phyloP scores from a whole-genome alignment of 148 eudicot genomes.

The Dysphania ambrosioides region DNA sequence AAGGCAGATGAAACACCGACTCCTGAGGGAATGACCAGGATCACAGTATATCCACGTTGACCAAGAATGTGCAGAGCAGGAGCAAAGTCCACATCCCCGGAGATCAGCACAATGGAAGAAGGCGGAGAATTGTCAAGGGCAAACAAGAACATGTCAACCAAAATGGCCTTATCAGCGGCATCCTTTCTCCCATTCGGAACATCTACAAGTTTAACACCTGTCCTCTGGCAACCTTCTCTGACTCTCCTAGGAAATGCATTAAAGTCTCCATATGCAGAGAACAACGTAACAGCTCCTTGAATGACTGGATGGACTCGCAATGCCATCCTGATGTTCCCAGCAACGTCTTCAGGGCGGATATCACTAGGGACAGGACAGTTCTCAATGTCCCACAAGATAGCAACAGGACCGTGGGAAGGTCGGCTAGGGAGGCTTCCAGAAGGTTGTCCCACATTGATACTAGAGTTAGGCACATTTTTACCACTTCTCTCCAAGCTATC shows the following conservation, averaged over 20 bases:
- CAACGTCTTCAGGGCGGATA: conserved; percentile 88
- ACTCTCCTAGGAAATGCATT: conserved; percentile 84
- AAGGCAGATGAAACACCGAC: conserved; percentile 87
- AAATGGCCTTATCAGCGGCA: conserved; percentile 97
- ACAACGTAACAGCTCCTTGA: conserved; percentile 71
- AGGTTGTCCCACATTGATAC: conserved; percentile 31
- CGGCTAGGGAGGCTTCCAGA: conserved; percentile 31
- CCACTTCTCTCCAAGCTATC: conserved; percentile 39
- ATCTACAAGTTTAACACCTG: conserved; percentile 90
- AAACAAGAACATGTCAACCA: conserved; percentile 96
- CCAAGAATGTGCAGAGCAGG: conserved; percentile 96
- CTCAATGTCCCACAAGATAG: conserved; percentile 98
- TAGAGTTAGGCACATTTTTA: conserved; percentile 27
- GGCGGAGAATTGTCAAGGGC: conserved; percentile 95
- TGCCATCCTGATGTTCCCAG: conserved; percentile 91
- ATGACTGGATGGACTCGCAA: conserved; percentile 79
- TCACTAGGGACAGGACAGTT: conserved; percentile 96
- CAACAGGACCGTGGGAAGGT: conserved; percentile 54
- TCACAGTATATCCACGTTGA: conserved; percentile 87
- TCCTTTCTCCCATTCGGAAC: conserved; percentile 97
- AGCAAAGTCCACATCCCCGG: conserved; percentile 97
- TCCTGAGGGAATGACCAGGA: conserved; percentile 82
- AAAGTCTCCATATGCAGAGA: conserved; percentile 94
- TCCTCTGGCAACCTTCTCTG: conserved; percentile 97
- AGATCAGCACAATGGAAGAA: conserved; percentile 85